Evolutionary conservation across 2,329 filamentous ascomycete genomes (phyloP), one percentile per base, ranked within the genome.

Genomic region (Amylocarpus encephaloides): DNA sequence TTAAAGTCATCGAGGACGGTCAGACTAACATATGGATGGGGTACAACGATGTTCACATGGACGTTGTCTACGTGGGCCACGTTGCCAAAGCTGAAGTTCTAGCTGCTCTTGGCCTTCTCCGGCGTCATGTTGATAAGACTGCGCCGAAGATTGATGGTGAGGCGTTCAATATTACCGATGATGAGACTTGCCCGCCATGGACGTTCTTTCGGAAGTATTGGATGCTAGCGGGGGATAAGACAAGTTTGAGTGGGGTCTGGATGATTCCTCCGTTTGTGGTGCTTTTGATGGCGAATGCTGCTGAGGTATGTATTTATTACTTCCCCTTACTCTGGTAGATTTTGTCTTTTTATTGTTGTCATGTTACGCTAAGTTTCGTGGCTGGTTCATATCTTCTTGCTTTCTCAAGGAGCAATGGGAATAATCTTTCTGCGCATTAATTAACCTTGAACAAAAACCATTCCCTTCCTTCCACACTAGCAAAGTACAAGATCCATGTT

Each of bases 1-100:
- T 59, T 10, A 49, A 53, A 19, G 73, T 73, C 5, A 72, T 71
- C 61, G 69, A 68, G 61, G 68, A 70, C 52, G 70, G 73, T 16
- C 71, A 76, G 58, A 74, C 70, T 49, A 73, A 71, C 57, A 72
- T 75, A 55, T 75, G 77, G 61, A 66, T 78, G 52, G 75, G 75
- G 46, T 63, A 67, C 18, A 77, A 77, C 61, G 68, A 73, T 51
- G 77, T 78, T 58, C 66, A 77, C 2, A 64, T 76, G 11, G 67
- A 65, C 49, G 59, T 38, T 59, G 62, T 59, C 61, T 65, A 65
- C 65, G 11, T 64, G 66, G 51, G 61, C 62, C 33, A 60, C 1
- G 57, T 68, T 16, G 59, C 65, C n/a, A 59, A 65, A 43, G 59
- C 55, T 53, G 66, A 67, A 56, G 61, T 78, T 40, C 69, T 77